phyloP scores from a whole-genome alignment of 2,329 filamentous ascomycete species.

The Herpomyces periplanetae region DNA sequence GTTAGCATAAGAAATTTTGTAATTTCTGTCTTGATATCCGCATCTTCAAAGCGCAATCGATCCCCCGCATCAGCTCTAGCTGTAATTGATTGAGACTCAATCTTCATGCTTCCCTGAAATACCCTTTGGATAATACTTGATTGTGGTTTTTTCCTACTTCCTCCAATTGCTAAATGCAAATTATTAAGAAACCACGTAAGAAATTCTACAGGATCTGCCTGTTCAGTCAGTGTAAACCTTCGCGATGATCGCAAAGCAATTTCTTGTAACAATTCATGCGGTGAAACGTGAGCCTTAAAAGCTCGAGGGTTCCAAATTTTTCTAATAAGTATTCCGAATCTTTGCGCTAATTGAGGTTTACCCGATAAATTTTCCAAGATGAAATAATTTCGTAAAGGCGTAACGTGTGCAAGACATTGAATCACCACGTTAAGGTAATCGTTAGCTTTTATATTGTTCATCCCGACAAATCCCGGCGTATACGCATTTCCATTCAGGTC shows the following conservation, averaged over 20 bases:
- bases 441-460: conserved; percentile 99
- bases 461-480: conserved; percentile 61
- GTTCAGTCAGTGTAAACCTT: conserved; percentile 53
- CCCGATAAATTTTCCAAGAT: conserved; percentile 42
- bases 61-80: conserved; percentile 58
- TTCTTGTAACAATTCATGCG: conserved; percentile 82
- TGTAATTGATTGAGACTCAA: conserved; percentile 75
- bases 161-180: conserved; percentile 59
- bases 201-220: conserved; percentile 87
- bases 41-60: conserved; percentile 66
- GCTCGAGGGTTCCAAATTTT: conserved; percentile 95
- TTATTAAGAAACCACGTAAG: conserved; percentile 92
- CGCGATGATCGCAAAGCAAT: conserved; percentile 64
- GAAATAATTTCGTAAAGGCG: conserved; percentile 60
- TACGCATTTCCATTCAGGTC: conserved; percentile 54
- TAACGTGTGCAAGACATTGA: conserved; percentile 59
- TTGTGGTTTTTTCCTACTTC: conserved; percentile 46
- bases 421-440: conserved; percentile 91
- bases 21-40: conserved; percentile 31
- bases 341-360: conserved; percentile 41
- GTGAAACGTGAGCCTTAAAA: conserved; percentile 84
- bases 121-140: conserved; percentile 60
- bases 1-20: conserved; percentile 66
- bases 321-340: conserved; percentile 55
- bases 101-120: conserved; percentile 65